phyloP scores from a whole-genome alignment of 768 basidiomycete species.

The Naganishia friedmannii region DNA sequence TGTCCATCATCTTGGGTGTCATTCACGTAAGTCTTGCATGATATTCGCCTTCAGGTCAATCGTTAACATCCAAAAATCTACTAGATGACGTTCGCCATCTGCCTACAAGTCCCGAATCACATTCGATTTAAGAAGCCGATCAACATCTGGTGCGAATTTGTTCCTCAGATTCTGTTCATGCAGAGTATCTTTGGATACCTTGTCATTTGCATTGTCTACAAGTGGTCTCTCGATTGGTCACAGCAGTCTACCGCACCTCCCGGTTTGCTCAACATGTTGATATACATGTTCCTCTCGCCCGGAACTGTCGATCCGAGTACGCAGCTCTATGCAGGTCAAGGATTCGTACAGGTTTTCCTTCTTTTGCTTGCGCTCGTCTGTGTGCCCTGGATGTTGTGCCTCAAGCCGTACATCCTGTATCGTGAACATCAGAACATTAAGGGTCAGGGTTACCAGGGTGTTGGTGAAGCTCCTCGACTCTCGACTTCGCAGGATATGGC shows the following conservation, averaged over 20 bases:
- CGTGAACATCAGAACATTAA: slow-evolving; percentile 82
- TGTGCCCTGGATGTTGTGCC: slow-evolving; percentile 89
- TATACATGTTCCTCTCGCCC: slow-evolving; percentile 90
- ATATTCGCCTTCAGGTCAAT: neutral
- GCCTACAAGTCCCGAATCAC: slow-evolving; percentile 93
- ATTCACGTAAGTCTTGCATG: slow-evolving; percentile 69
- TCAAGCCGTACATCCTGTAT: slow-evolving; percentile 87
- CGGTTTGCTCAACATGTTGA: slow-evolving; percentile 76
- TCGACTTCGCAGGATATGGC: slow-evolving; percentile 51
- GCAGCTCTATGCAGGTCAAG: slow-evolving; percentile 83
- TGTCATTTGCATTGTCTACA: slow-evolving; percentile 89
- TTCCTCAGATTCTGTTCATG: slow-evolving; percentile 95
- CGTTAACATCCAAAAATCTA: neutral
- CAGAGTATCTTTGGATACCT: slow-evolving; percentile 98
- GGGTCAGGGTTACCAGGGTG: slow-evolving; percentile 71
- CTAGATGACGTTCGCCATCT: slow-evolving; percentile 99
- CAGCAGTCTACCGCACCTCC: slow-evolving; percentile 68
- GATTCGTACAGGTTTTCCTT: slow-evolving; percentile 73
- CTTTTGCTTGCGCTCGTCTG: slow-evolving; percentile 76
- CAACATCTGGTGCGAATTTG: slow-evolving; percentile 90
- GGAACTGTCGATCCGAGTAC: slow-evolving; percentile 67
- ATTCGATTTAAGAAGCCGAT: slow-evolving; percentile 80
- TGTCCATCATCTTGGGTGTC: slow-evolving; percentile 93
- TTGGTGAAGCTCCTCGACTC: slow-evolving; percentile 36
- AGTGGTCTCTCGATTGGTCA: slow-evolving; percentile 93